Evolutionary conservation across 2,329 filamentous ascomycete genomes (phyloP).

Genomic region (Teratosphaeria viscida): DNA sequence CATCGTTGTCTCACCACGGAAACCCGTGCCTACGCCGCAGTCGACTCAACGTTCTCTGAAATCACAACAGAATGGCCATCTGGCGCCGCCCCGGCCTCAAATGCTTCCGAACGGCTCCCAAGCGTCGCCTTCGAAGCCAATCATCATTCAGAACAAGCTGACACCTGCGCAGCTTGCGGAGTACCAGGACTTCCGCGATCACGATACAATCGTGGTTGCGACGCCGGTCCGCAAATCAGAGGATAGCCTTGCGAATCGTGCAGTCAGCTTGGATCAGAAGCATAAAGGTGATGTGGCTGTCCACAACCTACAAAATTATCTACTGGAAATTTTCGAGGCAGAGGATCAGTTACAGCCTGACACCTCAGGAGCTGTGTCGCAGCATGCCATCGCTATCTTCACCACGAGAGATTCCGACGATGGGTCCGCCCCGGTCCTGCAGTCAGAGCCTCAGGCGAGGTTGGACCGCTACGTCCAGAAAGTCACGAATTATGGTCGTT

Average conservation of each 20-base stretch:
- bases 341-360: slow-evolving; percentile 58
- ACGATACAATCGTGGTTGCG: background rate
- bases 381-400: slow-evolving; percentile 46
- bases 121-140: background rate
- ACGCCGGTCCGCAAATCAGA: slow-evolving; percentile 6
- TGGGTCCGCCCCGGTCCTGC: slow-evolving; percentile 57
- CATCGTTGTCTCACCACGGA: background rate
- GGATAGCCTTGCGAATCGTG: slow-evolving; percentile 10
- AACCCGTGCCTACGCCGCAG: background rate
- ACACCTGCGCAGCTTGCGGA: slow-evolving; percentile 25
- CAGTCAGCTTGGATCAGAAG: slow-evolving; percentile 52
- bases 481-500: slow-evolving; percentile 57
- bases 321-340: slow-evolving; percentile 64
- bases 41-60: background rate
- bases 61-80: background rate
- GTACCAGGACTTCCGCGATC: slow-evolving; percentile 17
- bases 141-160: slow-evolving; percentile 16
- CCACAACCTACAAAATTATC: slow-evolving; percentile 56
- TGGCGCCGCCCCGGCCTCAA: background rate
- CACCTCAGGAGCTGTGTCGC: slow-evolving; percentile 31
- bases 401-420: slow-evolving; percentile 38
- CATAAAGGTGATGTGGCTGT: slow-evolving; percentile 69
- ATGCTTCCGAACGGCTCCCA: background rate
- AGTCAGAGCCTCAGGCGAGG: slow-evolving; percentile 55
- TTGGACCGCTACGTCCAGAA: slow-evolving; percentile 66